phyloP scores from a whole-genome alignment of 2,329 filamentous ascomycete species.

The Aureobasidium musti region DNA sequence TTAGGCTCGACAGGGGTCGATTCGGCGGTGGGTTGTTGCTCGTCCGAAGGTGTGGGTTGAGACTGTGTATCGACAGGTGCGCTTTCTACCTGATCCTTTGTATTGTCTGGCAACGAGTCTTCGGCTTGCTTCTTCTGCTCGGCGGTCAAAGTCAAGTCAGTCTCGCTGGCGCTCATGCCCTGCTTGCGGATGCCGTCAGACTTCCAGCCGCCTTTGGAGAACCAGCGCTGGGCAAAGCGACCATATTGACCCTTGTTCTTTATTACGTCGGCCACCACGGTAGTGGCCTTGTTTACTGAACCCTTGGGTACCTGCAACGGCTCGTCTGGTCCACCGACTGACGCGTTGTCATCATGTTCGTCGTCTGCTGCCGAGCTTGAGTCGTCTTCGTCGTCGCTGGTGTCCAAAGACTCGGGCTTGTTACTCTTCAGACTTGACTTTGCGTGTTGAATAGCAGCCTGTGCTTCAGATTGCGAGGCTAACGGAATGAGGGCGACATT shows the following conservation, averaged over 20 bases:
- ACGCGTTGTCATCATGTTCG: conserved; percentile 37
- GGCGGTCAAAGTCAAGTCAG: conserved; percentile 42
- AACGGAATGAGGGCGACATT: conserved; percentile 91
- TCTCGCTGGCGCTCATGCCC: conserved; percentile 60
- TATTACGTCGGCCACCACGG: conserved; percentile 86
- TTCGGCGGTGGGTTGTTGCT: not conserved
- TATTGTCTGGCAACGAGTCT: conserved; percentile 37
- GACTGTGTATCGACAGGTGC: conserved; percentile 42
- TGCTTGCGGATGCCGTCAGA: conserved; percentile 68
- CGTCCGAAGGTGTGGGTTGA: not conserved
- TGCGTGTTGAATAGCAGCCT: conserved; percentile 68
- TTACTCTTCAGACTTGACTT: conserved; percentile 49
- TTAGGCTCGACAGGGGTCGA: not conserved
- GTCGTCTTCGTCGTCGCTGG: conserved; percentile 38
- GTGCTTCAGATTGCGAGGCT: conserved; percentile 71
- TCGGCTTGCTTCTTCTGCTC: conserved; percentile 42
- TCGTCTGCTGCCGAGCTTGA: conserved; percentile 40
- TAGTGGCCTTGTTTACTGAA: conserved; percentile 51
- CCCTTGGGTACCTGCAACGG: conserved; percentile 37
- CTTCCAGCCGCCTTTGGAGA: conserved; percentile 76
- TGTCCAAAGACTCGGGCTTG: conserved; percentile 37
- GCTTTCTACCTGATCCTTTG: conserved; percentile 40
- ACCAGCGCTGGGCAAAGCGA: conserved; percentile 87
- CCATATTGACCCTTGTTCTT: conserved; percentile 80
- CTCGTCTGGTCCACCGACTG: conserved; percentile 14